These are phyloP conservation scores for Exophiala mesophila DNA, from an alignment of 2,329 filamentous ascomycete genomes.

Conservation along the genomic window DNA sequence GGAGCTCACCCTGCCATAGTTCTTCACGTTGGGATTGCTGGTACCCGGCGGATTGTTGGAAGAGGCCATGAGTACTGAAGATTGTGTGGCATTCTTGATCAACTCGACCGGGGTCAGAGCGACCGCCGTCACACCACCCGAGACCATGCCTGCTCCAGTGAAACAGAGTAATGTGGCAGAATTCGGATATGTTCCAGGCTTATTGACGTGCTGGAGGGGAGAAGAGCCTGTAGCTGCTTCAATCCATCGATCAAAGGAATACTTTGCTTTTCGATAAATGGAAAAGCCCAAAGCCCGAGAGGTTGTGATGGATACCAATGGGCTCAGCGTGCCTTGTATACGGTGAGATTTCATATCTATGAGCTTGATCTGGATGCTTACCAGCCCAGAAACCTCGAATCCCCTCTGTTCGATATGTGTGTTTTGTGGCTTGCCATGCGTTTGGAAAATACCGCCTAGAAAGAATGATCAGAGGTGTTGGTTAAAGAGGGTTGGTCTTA, in stretches of 20 bases:
- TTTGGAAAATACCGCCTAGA: slow-evolving; percentile 42
- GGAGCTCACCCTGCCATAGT: slow-evolving; percentile 38
- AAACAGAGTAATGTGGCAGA: slow-evolving; percentile 40
- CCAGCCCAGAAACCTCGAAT: slow-evolving; percentile 45
- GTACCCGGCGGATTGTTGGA: slow-evolving; percentile 6
- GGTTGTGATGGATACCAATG: slow-evolving; percentile 42
- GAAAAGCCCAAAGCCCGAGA: slow-evolving; percentile 44
- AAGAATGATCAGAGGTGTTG: slow-evolving; percentile 10
- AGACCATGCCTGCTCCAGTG: slow-evolving; percentile 38
- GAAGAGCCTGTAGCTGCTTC: slow-evolving; percentile 38
- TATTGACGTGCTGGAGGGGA: slow-evolving; percentile 39
- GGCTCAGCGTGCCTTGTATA: slow-evolving; percentile 39
- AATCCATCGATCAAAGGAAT: slow-evolving; percentile 36
- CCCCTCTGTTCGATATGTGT: slow-evolving; percentile 45
- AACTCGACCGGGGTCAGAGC: slow-evolving; percentile 45
- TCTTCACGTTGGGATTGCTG: slow-evolving; percentile 12
- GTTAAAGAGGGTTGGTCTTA: not conserved
- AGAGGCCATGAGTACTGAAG: slow-evolving; percentile 41
- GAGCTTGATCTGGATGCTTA: slow-evolving; percentile 25
- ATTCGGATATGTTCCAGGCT: slow-evolving; percentile 39
- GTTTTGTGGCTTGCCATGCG: slow-evolving; percentile 39
- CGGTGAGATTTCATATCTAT: slow-evolving; percentile 1
- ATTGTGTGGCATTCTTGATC: slow-evolving; percentile 47
- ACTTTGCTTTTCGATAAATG: slow-evolving; percentile 42
- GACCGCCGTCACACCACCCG: slow-evolving; percentile 39